Evolutionary conservation across 306 rosid species (phyloP).

Genomic region (Castanea sativa): DNA sequence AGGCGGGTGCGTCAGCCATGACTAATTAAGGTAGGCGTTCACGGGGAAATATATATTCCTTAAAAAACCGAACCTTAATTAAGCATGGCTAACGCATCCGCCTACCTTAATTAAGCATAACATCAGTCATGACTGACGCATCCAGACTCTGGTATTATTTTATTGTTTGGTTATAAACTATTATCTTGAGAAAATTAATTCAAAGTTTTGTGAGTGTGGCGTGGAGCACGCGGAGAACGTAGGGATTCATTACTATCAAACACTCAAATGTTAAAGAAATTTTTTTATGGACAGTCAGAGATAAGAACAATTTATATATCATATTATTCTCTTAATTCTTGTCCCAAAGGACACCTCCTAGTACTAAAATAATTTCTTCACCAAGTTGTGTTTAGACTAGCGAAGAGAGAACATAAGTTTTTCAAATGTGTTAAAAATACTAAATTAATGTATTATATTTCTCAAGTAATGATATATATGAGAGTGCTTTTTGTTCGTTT

Average conservation of each 20-base stretch:
- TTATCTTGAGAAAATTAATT: neutral
- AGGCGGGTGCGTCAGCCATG: too few species aligned
- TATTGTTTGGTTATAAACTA: neutral
- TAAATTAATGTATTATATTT: too few species aligned
- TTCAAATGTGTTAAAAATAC: too few species aligned
- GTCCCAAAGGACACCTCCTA: too few species aligned
- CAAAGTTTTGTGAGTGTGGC: constrained; percentile 19
- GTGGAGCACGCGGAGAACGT: constrained; percentile 46
- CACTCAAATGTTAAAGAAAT: constrained; percentile 79
- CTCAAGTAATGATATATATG: too few species aligned
- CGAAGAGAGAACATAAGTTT: too few species aligned
- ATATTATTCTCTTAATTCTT: too few species aligned
- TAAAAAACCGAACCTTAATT: constrained; percentile 27
- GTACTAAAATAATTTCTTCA: too few species aligned
- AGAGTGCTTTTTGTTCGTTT: too few species aligned
- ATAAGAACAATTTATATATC: constrained; percentile 21
- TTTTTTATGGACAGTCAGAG: constrained; percentile 63
- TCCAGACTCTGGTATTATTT: constrained; percentile 37
- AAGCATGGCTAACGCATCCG: neutral
- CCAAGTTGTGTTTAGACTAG: too few species aligned
- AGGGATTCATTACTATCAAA: constrained; percentile 85
- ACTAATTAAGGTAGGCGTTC: too few species aligned
- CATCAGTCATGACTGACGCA: neutral
- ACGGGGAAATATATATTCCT: constrained; percentile 19
- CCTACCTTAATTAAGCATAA: too few species aligned